Evolutionary conservation across 139 green algal genomes (phyloP).

Genomic region (Picochlorum sp.): DNA sequence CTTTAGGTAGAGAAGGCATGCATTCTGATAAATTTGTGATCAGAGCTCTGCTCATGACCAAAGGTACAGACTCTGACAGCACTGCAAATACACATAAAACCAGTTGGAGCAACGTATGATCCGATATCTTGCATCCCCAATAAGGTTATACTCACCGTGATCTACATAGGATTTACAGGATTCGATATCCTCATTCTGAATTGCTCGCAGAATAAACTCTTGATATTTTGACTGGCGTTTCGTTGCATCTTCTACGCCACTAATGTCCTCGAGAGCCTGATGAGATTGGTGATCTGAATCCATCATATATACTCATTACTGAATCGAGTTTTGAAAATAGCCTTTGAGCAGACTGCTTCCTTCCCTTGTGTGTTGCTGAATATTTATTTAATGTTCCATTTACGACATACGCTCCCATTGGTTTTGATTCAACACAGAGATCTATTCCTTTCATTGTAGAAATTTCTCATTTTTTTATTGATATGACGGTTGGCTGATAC

Average conservation of each 20-base stretch:
- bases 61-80: conserved; percentile 67
- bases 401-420: no score
- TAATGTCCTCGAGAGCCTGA: neutral
- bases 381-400: no score
- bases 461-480: no score
- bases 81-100: conserved; percentile 38
- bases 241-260: neutral
- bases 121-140: neutral
- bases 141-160: conserved; percentile 46
- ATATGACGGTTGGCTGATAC: no score
- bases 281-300: no score
- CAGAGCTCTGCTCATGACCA: conserved; percentile 71
- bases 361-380: no score
- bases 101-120: neutral
- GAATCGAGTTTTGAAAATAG: no score
- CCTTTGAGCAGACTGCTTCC: no score
- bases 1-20: conserved; percentile 40
- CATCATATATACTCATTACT: no score
- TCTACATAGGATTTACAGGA: conserved; percentile 50
- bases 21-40: conserved; percentile 54
- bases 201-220: conserved; percentile 22
- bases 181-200: conserved; percentile 18
- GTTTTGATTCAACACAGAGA: no score
- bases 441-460: no score
- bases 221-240: conserved; percentile 45